These are phyloP conservation scores for Phytophthora sojae DNA, from an alignment of 352 stramenopile genomes.

Conservation along the genomic window DNA sequence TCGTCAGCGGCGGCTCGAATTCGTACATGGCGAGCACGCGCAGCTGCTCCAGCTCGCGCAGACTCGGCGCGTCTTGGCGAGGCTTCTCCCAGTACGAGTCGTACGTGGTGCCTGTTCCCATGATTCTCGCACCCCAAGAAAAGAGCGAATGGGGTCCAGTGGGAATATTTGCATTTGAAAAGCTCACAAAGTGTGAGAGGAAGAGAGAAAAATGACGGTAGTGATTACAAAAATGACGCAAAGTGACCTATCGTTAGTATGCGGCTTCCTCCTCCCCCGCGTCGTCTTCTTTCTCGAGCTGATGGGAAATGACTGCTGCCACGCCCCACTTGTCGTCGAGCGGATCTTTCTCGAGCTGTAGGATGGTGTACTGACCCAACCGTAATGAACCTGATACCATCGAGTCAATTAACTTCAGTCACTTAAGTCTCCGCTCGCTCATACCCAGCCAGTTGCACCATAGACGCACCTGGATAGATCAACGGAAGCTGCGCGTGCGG, in stretches of 20 bases:
- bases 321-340: constrained; percentile 63
- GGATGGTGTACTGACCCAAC: constrained; percentile 76
- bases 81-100: constrained; percentile 22
- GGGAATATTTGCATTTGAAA: neutral
- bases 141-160: neutral
- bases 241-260: constrained; percentile 13
- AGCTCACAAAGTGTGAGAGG: neutral
- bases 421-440: neutral
- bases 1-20: constrained; percentile 55
- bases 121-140: constrained; percentile 9
- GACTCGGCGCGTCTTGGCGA: constrained; percentile 30
- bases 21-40: constrained; percentile 70
- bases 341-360: constrained; percentile 65
- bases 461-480: constrained; percentile 64
- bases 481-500: constrained; percentile 51
- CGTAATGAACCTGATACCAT: constrained; percentile 61
- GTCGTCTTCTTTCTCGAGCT: constrained; percentile 42
- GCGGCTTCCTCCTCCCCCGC: constrained; percentile 4
- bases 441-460: constrained; percentile 3
- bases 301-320: constrained; percentile 50
- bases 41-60: constrained; percentile 62
- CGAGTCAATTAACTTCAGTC: constrained; percentile 7
- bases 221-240: constrained; percentile 10
- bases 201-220: constrained; percentile 18
- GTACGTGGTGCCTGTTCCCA: constrained; percentile 23